Percentiles rank a stretch among this genome's conserved stretches.
These are phyloP conservation scores for Endotrypanum monterogeii DNA, from an alignment of 208 protist genomes.

Conservation along the genomic window DNA sequence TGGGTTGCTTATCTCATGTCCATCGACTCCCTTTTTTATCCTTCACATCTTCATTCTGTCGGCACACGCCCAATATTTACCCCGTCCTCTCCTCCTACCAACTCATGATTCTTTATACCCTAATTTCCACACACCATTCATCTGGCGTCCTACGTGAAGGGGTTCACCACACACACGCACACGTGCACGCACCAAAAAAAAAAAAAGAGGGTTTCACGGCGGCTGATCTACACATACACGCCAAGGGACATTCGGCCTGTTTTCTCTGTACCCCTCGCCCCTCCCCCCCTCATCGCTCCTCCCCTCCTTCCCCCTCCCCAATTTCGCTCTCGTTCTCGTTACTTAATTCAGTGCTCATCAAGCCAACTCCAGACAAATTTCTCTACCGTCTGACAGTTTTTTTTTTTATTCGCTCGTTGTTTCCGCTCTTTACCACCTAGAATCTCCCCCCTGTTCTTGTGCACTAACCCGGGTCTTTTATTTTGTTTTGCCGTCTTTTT, in stretches of 20 bases:
- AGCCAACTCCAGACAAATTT: not conserved
- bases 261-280: not conserved
- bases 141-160: not conserved
- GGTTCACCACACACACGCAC: not conserved
- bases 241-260: not conserved
- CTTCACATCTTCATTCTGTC: not conserved
- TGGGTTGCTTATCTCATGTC: not conserved
- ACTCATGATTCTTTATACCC: not conserved
- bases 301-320: not conserved
- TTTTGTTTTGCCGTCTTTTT: constrained; percentile 2
- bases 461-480: not conserved
- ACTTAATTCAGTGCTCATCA: not conserved
- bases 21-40: not conserved
- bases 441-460: not conserved
- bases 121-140: not conserved
- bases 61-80: not conserved
- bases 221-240: not conserved
- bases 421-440: not conserved
- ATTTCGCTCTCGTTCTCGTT: not conserved
- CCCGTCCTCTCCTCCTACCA: not conserved
- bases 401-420: not conserved
- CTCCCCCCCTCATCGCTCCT: not conserved
- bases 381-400: not conserved
- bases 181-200: no score
- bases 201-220: not conserved